phyloP scores from a whole-genome alignment of 305 asterid genomes.

The Fraxinus sp. region DNA sequence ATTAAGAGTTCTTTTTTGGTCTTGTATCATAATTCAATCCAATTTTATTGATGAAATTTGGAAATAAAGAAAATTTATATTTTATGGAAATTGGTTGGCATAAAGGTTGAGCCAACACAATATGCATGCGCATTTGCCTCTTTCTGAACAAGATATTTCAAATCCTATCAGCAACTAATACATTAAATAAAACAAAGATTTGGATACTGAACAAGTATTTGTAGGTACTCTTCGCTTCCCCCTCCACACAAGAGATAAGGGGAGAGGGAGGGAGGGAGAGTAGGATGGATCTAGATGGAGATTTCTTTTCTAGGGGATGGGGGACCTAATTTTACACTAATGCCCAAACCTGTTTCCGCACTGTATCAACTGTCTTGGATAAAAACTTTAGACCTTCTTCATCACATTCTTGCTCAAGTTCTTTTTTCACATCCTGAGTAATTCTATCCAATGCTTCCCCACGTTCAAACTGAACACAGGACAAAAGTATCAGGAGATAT shows the following conservation, averaged over 20 bases:
- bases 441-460: constrained; percentile 95
- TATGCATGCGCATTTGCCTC: neutral
- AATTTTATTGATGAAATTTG: neutral
- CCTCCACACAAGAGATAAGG: neutral
- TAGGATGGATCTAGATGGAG: constrained; percentile 11
- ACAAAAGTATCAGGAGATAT: constrained; percentile 22
- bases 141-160: neutral
- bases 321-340: constrained; percentile 14
- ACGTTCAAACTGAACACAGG: constrained; percentile 68
- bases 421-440: constrained; percentile 60
- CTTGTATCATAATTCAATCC: neutral
- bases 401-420: constrained; percentile 74
- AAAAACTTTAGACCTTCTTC: constrained; percentile 76
- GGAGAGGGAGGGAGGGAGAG: constrained; percentile 1
- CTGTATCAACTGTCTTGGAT: constrained; percentile 82
- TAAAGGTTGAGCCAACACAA: neutral
- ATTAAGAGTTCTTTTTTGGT: neutral
- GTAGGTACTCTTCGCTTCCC: neutral
- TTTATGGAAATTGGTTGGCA: neutral
- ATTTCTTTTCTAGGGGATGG: neutral
- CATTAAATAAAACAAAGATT: neutral
- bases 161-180: neutral
- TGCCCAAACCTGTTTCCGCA: constrained; percentile 75
- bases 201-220: neutral
- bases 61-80: neutral